Percentiles rank a stretch among this genome's conserved stretches.
phyloP scores from a whole-genome alignment of 108 stramenopile genomes.

The Schizochytrium sp. region DNA sequence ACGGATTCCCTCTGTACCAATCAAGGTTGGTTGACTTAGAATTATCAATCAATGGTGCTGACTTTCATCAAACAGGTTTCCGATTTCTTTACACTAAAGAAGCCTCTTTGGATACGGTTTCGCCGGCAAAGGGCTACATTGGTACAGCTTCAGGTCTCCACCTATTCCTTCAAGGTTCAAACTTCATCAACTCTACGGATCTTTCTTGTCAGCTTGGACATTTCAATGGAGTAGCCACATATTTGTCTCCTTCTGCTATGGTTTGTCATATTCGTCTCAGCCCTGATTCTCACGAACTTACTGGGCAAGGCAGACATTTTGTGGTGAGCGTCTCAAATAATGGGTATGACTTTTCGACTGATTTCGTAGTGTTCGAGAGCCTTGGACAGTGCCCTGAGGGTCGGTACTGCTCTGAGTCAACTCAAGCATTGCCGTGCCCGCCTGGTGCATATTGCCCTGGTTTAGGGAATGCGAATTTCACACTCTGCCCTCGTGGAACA shows the following conservation, averaged over 20 bases:
- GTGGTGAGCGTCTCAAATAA: constrained; percentile 74
- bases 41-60: constrained; percentile 79
- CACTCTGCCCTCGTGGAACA: constrained; percentile 77
- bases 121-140: constrained; percentile 56
- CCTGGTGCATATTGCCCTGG: constrained; percentile 73
- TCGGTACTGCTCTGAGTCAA: neutral
- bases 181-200: constrained; percentile 75
- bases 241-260: constrained; percentile 53
- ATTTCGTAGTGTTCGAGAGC: constrained; percentile 60
- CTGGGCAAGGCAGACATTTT: neutral
- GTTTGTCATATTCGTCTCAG: neutral
- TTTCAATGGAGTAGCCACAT: constrained; percentile 62
- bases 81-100: constrained; percentile 74
- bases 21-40: constrained; percentile 77
- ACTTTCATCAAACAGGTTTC: constrained; percentile 71
- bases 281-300: neutral
- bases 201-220: constrained; percentile 73
- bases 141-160: constrained; percentile 36
- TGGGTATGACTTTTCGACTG: constrained; percentile 71
- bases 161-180: constrained; percentile 70
- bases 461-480: constrained; percentile 76
- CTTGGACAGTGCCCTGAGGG: constrained; percentile 53
- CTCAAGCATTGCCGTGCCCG: constrained; percentile 57
- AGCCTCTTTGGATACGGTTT: constrained; percentile 51
- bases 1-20: constrained; percentile 78